phyloP scores from a whole-genome alignment of 139 green algal species.

The Chlamydomonas incerta region DNA sequence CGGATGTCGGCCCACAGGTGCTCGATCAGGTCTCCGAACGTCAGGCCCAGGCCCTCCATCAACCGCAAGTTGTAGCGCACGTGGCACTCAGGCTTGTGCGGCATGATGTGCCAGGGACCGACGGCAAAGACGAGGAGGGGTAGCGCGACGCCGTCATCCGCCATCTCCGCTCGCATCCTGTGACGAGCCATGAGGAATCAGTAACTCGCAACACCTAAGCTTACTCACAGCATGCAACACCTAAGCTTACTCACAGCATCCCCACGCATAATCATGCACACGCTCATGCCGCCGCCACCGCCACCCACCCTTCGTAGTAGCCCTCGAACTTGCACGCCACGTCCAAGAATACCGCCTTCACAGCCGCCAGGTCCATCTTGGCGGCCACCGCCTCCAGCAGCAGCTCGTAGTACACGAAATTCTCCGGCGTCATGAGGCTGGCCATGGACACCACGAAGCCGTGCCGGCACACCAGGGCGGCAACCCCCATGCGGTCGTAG shows the following conservation, averaged over 20 bases:
- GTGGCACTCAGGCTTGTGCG: slow-evolving; percentile 1
- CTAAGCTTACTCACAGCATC: no score
- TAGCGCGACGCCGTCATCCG: not conserved
- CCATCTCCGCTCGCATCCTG: not conserved
- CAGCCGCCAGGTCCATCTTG: not conserved
- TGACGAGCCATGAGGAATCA: no score
- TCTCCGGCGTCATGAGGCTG: not conserved
- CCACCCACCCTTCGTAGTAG: not conserved
- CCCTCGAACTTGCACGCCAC: slow-evolving; percentile 11
- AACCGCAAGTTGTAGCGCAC: not conserved
- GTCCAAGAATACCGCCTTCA: not conserved
- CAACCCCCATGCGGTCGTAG: not conserved
- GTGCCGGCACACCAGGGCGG: not conserved
- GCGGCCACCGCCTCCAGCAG: not conserved
- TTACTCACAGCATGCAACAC: no score
- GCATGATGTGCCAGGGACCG: not conserved
- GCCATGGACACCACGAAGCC: not conserved
- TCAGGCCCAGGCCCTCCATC: not conserved
- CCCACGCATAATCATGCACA: not conserved
- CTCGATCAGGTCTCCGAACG: slow-evolving; percentile 1
- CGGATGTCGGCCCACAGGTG: slow-evolving; percentile 11
- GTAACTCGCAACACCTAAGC: no score
- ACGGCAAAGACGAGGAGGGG: not conserved
- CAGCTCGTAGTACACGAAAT: not conserved
- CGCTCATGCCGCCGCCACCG: not conserved